These are phyloP conservation scores for Daldinia vernicosa DNA, from an alignment of 495 filamentous ascomycete genomes.

Conservation along the genomic window DNA sequence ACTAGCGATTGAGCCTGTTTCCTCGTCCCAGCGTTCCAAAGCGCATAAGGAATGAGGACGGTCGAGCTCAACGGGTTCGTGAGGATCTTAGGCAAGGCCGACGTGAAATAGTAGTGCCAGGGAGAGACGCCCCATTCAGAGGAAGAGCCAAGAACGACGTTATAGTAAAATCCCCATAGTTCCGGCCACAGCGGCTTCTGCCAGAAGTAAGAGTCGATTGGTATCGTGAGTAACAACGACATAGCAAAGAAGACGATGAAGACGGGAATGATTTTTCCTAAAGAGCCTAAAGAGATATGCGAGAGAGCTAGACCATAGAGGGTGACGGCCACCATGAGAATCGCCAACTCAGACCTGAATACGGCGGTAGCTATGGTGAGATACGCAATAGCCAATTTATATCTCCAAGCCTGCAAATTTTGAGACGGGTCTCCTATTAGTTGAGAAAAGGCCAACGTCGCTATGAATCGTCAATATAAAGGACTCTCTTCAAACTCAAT, in stretches of 20 bases:
- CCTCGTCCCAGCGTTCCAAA: constrained; percentile 59
- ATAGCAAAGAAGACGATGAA: constrained; percentile 70
- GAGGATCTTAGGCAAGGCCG: constrained; percentile 82
- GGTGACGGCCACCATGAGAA: constrained; percentile 72
- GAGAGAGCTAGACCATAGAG: constrained; percentile 65
- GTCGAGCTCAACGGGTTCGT: constrained; percentile 75
- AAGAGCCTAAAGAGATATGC: constrained; percentile 63
- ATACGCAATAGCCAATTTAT: constrained; percentile 70
- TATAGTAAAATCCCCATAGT: constrained; percentile 87
- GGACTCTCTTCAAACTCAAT: neutral
- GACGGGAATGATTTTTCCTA: constrained; percentile 70
- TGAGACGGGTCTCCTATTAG: constrained; percentile 65
- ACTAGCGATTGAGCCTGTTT: constrained; percentile 61
- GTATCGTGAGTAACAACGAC: constrained; percentile 71
- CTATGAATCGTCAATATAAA: constrained; percentile 48
- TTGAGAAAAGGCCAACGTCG: constrained; percentile 74
- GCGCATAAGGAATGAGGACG: constrained; percentile 71
- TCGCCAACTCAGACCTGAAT: constrained; percentile 88
- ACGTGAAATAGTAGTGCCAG: constrained; percentile 84
- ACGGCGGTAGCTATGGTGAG: constrained; percentile 84
- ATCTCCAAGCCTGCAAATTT: constrained; percentile 47
- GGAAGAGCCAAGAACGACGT: constrained; percentile 79
- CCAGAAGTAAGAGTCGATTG: constrained; percentile 94
- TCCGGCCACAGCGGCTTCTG: constrained; percentile 90
- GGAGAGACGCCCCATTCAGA: constrained; percentile 88